phyloP scores from a whole-genome alignment of 305 asterid genomes.

The Fraxinus sp. region DNA sequence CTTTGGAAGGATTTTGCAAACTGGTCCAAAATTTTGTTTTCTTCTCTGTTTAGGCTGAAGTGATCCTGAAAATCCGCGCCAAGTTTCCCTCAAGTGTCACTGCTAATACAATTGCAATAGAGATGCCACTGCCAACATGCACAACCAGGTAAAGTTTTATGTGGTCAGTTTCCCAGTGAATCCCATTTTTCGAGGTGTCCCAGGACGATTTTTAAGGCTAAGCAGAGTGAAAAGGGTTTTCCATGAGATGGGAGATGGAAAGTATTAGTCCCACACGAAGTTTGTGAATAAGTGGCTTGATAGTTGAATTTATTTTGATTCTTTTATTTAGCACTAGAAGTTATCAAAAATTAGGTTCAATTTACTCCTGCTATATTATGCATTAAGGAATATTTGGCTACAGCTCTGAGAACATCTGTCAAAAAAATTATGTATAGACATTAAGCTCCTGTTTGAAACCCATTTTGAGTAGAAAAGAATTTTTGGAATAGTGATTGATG shows the following conservation, averaged over 20 bases:
- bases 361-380: not conserved
- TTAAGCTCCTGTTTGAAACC: not conserved
- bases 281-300: not conserved
- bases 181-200: not conserved
- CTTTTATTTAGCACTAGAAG: not conserved
- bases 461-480: too few relatives aligned
- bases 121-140: constrained; percentile 91
- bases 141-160: constrained; percentile 64
- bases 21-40: constrained; percentile 18
- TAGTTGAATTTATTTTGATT: not conserved
- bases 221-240: not conserved
- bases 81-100: constrained; percentile 82
- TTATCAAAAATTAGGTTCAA: not conserved
- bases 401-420: not conserved
- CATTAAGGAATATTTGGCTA: not conserved
- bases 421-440: not conserved
- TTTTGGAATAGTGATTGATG: too few relatives aligned
- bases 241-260: not conserved
- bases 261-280: not conserved
- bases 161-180: not conserved
- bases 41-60: constrained; percentile 73
- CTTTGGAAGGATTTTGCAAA: constrained; percentile 23
- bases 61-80: constrained; percentile 85
- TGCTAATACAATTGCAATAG: constrained; percentile 81
- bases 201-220: not conserved